phyloP scores from a whole-genome alignment of 2,329 filamentous ascomycete species.

The Hypoxylon rubiginosum region DNA sequence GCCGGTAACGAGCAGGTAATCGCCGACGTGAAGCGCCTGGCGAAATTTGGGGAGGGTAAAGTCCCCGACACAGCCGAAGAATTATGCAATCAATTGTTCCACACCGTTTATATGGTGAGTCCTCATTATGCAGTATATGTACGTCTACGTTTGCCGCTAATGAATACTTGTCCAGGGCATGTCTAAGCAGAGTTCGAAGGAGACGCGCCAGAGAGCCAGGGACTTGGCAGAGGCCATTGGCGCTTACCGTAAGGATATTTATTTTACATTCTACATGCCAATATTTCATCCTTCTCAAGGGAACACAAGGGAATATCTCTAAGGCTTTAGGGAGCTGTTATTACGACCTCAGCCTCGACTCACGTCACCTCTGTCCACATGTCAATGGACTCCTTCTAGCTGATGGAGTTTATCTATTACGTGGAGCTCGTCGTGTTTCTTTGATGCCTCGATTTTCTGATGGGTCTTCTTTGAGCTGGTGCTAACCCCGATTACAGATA shows the following conservation, averaged over 20 bases:
- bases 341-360: too few species aligned
- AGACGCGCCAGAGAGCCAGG: slow-evolving; percentile 76
- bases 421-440: too few species aligned
- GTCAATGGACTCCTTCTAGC: too few species aligned
- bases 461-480: background rate
- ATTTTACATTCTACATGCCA: too few species aligned
- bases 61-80: slow-evolving; percentile 70
- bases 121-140: background rate
- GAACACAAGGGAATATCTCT: too few species aligned
- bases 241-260: slow-evolving; percentile 62
- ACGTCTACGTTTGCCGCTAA: background rate
- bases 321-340: too few species aligned
- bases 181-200: slow-evolving; percentile 72
- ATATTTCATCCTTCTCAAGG: too few species aligned
- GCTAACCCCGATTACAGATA: slow-evolving; percentile 56
- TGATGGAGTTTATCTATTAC: too few species aligned
- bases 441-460: background rate
- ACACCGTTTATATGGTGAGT: slow-evolving; percentile 72
- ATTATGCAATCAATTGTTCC: slow-evolving; percentile 62
- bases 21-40: slow-evolving; percentile 55
- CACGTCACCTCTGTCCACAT: too few species aligned
- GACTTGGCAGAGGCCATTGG: slow-evolving; percentile 74
- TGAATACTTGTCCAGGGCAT: slow-evolving; percentile 63
- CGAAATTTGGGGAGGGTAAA: slow-evolving; percentile 35
- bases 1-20: slow-evolving; percentile 56